phyloP scores from a whole-genome alignment of 805 yeast genomes.

The Spathaspora girioi region DNA sequence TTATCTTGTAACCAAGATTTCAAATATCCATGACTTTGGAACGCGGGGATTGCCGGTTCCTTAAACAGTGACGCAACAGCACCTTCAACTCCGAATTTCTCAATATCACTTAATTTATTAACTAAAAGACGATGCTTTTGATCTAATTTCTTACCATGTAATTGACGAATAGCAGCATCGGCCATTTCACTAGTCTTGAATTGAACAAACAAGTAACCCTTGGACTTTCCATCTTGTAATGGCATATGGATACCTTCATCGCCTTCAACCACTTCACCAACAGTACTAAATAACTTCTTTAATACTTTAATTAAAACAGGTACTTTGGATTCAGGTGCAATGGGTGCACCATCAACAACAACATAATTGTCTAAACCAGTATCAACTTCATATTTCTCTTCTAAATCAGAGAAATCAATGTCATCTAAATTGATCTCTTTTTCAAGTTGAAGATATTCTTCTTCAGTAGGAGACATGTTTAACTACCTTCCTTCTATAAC shows the following conservation, averaged over 20 bases:
- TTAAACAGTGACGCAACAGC: slow-evolving; percentile 56
- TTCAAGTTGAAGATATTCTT: slow-evolving; percentile 29
- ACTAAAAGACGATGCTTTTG: slow-evolving; percentile 86
- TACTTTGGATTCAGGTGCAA: slow-evolving; percentile 86
- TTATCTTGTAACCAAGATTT: slow-evolving; percentile 89
- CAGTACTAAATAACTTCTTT: slow-evolving; percentile 70
- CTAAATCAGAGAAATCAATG: slow-evolving; percentile 81
- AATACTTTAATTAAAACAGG: slow-evolving; percentile 82
- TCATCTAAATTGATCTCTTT: slow-evolving; percentile 43
- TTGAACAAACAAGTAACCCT: slow-evolving; percentile 85
- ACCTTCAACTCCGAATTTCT: slow-evolving; percentile 67
- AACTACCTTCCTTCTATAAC: not conserved
- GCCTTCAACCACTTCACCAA: slow-evolving; percentile 63
- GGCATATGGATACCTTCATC: slow-evolving; percentile 80
- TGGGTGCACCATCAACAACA: slow-evolving; percentile 92
- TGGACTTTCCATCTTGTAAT: slow-evolving; percentile 69
- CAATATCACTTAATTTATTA: slow-evolving; percentile 79
- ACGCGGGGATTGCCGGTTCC: slow-evolving; percentile 72
- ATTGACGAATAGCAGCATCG: slow-evolving; percentile 70
- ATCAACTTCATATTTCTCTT: slow-evolving; percentile 64
- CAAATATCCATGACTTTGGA: slow-evolving; percentile 75
- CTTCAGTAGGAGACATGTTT: slow-evolving; percentile 16
- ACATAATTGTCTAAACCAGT: slow-evolving; percentile 70
- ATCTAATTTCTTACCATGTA: slow-evolving; percentile 89
- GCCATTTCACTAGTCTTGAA: slow-evolving; percentile 67